A percentile compares a stretch with the other conserved stretches of the same genome.
Conservation (phyloP, 1,139 yeast species). For the Kodamaea sp. region DNA sequence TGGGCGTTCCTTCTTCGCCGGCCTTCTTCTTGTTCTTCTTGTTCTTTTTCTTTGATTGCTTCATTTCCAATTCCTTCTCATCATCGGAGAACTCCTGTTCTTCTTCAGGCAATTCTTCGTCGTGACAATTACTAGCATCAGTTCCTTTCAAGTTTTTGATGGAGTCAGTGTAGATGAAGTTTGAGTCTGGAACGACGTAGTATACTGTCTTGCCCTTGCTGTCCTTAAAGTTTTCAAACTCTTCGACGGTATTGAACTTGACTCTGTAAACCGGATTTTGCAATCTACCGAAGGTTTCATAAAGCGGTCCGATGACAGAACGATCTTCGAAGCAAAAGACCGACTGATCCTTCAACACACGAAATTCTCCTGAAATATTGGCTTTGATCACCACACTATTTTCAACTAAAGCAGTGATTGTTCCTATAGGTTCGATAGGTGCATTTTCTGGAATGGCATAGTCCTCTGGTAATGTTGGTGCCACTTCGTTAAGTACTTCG, state of each 20-base stretch:
- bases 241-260: conserved; percentile 59
- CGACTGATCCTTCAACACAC: conserved; percentile 80
- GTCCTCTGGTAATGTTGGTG: conserved; percentile 69
- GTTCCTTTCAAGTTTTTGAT: conserved; percentile 76
- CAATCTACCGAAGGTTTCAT: conserved; percentile 88
- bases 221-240: conserved; percentile 44
- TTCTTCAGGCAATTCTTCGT: conserved; percentile 89
- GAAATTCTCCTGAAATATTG: conserved; percentile 77
- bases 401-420: conserved; percentile 70
- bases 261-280: conserved; percentile 84
- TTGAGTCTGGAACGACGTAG: conserved; percentile 80
- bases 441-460: conserved; percentile 59
- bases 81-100: conserved; percentile 97
- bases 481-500: conserved; percentile 69
- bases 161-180: conserved; percentile 74
- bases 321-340: conserved; percentile 77
- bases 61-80: conserved; percentile 68
- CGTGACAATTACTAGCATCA: conserved; percentile 93
- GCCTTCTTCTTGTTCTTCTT: conserved; percentile 41
- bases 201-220: conserved; percentile 60
- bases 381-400: conserved; percentile 74
- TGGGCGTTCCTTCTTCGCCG: conserved; percentile 16
- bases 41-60: conserved; percentile 59
- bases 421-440: conserved; percentile 74
- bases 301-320: conserved; percentile 74